Base-by-base conservation (phyloP, 495 filamentous ascomycete genomes). In the Trichoderma virens region DNA sequence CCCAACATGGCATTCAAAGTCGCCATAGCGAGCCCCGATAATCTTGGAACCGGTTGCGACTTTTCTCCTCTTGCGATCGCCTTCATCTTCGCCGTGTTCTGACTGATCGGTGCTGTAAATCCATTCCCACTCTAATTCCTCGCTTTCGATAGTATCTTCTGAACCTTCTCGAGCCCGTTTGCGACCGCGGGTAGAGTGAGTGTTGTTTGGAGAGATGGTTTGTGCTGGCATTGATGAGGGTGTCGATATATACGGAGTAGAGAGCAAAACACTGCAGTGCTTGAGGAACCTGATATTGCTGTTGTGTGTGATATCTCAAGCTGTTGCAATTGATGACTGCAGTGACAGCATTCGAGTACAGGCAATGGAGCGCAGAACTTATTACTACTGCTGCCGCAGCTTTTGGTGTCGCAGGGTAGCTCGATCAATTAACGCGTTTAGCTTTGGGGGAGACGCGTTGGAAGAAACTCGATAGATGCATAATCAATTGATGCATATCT, bases 101-200 rank as follows among this genome's bases (percentile, higher is more conserved):
- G 68, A 61, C 6, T 74, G 30, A 14, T 23, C 35, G 31, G 67
- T 25, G 23, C 56, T 72, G 75, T 94, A 94, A 32, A 97, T 86
- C 93, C 93, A 98, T 72, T 95, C 86, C 94, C 94, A 98, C 1
- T 92, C 91, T 47, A 81, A 78, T 73, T 96, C 91, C 62, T 94
- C 91, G 20, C 85, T 77, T 23, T 91, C 92, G 11, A 95, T 81
- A 71, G 97, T 93, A 68, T 97, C 92, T 77, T 97, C 93, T 14
- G 91, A 96, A 71, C 95, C 91, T 63, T 95, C 92, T 65, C 90
- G 82, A 16, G 47, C 47, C 20, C 47, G 47, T 30, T 56, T 56
- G 47, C 47, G 47, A 4, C 47, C 47, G 20, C 47, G 47, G 20
- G 47, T 56, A 20, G 47, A 56, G 25, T 27, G 47, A 30, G 47